Conservation (phyloP, 495 filamentous ascomycete species). For the Copromyces sp. region DNA sequence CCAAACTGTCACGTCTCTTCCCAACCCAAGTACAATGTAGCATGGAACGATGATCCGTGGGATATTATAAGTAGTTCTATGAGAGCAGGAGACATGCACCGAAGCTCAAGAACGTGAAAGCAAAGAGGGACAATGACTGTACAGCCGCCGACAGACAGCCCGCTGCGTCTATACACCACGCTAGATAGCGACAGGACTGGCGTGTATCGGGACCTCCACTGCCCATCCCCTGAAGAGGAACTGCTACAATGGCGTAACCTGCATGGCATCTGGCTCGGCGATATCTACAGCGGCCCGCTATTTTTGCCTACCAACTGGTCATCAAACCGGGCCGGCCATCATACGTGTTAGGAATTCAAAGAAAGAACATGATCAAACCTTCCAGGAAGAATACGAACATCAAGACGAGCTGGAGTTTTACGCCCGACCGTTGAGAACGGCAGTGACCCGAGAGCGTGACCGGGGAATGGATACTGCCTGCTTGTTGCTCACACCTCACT, state of each 20-base stretch:
- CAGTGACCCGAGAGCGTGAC: background rate
- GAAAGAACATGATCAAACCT: background rate
- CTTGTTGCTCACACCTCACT: background rate
- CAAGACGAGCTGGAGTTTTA: background rate
- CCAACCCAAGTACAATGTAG: background rate
- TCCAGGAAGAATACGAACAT: background rate
- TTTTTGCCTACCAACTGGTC: background rate
- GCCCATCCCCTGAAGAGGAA: background rate
- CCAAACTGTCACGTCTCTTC: background rate
- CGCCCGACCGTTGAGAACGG: background rate
- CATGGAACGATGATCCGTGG: background rate
- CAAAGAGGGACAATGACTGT: background rate
- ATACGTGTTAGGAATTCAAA: background rate
- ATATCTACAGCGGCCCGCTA: background rate
- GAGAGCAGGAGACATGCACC: background rate
- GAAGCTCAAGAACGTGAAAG: background rate
- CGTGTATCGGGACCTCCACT: background rate
- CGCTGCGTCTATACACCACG: background rate
- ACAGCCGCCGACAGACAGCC: background rate
- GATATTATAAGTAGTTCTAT: background rate
- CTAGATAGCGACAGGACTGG: background rate
- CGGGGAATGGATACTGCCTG: slow-evolving; percentile 5
- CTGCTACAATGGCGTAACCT: background rate
- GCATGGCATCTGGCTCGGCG: background rate
- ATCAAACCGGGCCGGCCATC: background rate